Evolutionary conservation across 2,329 filamentous ascomycete species (phyloP), one percentile per base, ranked within the genome.

Genomic region (Fusarium protoensiforme): DNA sequence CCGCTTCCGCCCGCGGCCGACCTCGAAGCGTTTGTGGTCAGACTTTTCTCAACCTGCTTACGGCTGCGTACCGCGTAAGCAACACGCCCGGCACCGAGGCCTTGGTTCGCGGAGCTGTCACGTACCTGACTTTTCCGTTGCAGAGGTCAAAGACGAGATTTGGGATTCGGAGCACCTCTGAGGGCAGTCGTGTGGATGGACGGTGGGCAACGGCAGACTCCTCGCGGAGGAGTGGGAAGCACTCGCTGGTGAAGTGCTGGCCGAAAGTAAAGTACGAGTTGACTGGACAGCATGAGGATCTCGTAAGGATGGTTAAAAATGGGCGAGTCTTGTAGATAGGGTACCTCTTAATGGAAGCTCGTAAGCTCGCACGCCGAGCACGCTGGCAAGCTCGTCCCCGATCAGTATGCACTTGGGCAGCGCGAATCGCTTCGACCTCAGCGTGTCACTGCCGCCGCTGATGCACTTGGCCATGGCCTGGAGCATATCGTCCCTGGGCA

Each of bases 251-350:
- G 62, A 77, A 77, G 56, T 77, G 75, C 24, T 77, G 75, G 46
- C 75, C 75, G 60, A 77, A 77, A 22, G 75, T 77, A 46, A 77
- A 77, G 61, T 77, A 77, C 9, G 75, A 75, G 65, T 76, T 77
- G 31, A 77, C 75, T 77, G 39, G 35, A 38, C 64, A 61, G 38
- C 27, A 57, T 67, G 46, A 77, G 73, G 29, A 57, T 65, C 41
- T 51, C 65, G 73, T 64, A 58, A 61, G 16, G 16, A 66, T n/a
- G 46, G 39, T 36, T 43, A 36, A 36, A 56, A 35, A 56, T 20
- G 24, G 35, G 41, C 41, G 51, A 43, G 62, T 27, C 48, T 54
- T 54, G 24, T 51, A 68, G 59, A 58, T 69, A 58, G 57, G 64
- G 58, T 75, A 77, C 75, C 75, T 77, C 75, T 70, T 63, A 77